Evolutionary conservation across 306 rosid species (phyloP).

Genomic region (Leucaena leucocephala): DNA sequence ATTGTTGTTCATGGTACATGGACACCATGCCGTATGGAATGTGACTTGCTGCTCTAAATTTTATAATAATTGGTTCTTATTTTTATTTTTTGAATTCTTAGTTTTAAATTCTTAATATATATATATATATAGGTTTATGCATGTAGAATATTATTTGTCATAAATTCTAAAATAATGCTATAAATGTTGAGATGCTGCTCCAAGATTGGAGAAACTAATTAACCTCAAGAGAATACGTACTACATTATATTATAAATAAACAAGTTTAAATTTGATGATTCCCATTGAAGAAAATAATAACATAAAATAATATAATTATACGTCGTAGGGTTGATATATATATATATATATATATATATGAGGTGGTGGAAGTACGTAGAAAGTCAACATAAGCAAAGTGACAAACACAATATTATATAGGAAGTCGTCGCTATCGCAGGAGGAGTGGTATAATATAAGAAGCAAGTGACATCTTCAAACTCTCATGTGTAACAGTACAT

Average conservation of each 20-base stretch:
- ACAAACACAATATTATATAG: neutral
- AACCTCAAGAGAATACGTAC: too few relatives aligned
- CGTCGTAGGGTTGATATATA: too few relatives aligned
- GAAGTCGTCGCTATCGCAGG: neutral
- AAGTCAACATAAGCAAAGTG: neutral
- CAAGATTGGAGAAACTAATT: too few relatives aligned
- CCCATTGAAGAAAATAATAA: too few relatives aligned
- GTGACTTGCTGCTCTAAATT: neutral
- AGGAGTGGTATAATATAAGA: neutral
- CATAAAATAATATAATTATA: too few relatives aligned
- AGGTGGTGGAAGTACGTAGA: neutral
- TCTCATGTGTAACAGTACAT: constrained; percentile 37
- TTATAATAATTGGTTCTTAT: neutral
- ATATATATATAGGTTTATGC: too few relatives aligned
- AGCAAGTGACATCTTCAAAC: constrained; percentile 30
- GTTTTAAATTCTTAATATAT: neutral
- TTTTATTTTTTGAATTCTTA: too few relatives aligned
- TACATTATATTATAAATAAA: too few relatives aligned
- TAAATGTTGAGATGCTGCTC: too few relatives aligned
- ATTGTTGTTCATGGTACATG: neutral
- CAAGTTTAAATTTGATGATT: too few relatives aligned
- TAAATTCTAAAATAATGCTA: too few relatives aligned
- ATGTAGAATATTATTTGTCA: neutral
- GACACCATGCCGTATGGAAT: neutral
- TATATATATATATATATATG: too few relatives aligned